Evolutionary conservation across 2,329 filamentous ascomycete genomes (phyloP), one percentile per base, ranked within the genome.

Genomic region (Coniochaeta pulveracea): DNA sequence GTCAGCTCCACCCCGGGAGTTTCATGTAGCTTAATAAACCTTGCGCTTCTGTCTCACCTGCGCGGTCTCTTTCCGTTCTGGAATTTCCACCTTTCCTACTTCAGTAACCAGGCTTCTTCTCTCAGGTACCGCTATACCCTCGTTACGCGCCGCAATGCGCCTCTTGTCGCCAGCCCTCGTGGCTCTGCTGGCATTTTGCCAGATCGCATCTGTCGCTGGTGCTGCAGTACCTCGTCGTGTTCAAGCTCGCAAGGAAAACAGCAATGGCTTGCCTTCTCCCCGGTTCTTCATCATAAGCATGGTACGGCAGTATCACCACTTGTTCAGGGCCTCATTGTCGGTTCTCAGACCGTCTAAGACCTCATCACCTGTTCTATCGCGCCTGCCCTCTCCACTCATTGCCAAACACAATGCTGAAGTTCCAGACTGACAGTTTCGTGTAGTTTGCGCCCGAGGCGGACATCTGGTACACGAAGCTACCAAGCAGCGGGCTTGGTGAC

Each of bases 271-370:
- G 41, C 56, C 75, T 35, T 50, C 63, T 16, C 75, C 75, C 8
- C 79, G 76, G 42, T 60, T 78, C 30, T 64, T 79, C 49, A 72
- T 79, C 37, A 60, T 80, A 39, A 72, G 65, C 41, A 72, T 78
- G 68, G 76, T 76, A n/a, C n/a, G n/a, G n/a, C n/a, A n/a, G n/a
- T n/a, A n/a, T n/a, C n/a, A n/a, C n/a, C n/a, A n/a, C n/a, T n/a
- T n/a, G n/a, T n/a, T n/a, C n/a, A n/a, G 46, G 34, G 56, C 49
- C 23, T 4, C 27, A 6, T 19, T 33, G 18, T 19, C 14, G 18
- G 11, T 10, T 22, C 10, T 10, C 14, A 23, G n/a, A 8, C 21
- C 21, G 4, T 24, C 27, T 37, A 17, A 27, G 6, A 14, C 10
- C 10, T 8, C 21, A n/a, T 23, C 21, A 23, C 21, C n/a, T n/a